Evolutionary conservation across 148 eudicot genomes (phyloP), one percentile per base, ranked within the genome.

Genomic region (Limonium bicolor): DNA sequence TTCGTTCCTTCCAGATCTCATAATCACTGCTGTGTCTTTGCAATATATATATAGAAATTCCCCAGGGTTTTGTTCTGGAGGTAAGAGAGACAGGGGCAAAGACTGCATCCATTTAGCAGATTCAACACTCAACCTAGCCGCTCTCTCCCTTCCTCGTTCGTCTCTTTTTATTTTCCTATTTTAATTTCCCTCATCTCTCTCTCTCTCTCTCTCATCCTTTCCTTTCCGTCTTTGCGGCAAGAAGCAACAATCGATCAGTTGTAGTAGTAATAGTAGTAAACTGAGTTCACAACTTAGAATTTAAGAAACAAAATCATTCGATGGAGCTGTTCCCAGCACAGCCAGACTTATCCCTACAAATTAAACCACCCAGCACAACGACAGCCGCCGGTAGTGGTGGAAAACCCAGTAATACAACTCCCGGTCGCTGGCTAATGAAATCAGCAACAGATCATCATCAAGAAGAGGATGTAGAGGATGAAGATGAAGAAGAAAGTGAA

Each of bases 251-350:
- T 43, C 47, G 5, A 2, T 4, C 9, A 3, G 4, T 4, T 17
- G 1, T 20, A 9, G 23, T 7, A 18, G 19, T 20, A 2, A 22
- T 0, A 41, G n/a, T 11, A 22, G 26, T 6, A 34, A 12, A 34
- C 1, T 2, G 38, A 18, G 16, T 4, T 6, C 11, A n/a, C 16
- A n/a, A 6, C n/a, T n/a, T 34, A n/a, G 38, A 18, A 18, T 7
- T 7, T 29, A 29, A 29, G 7, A 7, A 29, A 29, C 12, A 7
- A 29, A 12, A 29, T 29, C 7, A 7, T 7, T 34, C 4, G 29
- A 82, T 88, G 94, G 96, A 88, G 78, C 58, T 88, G 10, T 88
- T 88, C 39, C 96, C 96, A 19, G 78, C 96, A 52, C 96, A 83
- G 53, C 96, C 96, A 38, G 96, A 88, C 71, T 73, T 88, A 36